A percentile compares a stretch with the other conserved stretches of the same genome.
phyloP scores from a whole-genome alignment of 139 green algal species.

The Tetradesmus obliquus region DNA sequence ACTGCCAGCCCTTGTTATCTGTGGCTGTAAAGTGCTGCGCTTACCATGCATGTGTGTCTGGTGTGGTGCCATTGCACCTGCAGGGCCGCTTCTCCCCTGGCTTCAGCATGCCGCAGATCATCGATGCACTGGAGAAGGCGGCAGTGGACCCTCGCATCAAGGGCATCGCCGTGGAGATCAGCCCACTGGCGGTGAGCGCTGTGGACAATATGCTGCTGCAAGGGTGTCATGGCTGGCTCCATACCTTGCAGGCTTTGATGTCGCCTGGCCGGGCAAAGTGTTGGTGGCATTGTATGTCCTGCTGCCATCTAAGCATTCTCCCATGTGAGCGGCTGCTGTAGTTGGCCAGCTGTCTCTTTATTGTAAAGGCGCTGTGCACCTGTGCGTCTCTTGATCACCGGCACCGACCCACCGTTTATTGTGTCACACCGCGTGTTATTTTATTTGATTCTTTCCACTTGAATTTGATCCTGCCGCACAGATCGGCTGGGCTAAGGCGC shows the following conservation, averaged over 20 bases:
- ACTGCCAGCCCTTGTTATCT: too few relatives aligned
- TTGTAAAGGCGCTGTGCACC: too few relatives aligned
- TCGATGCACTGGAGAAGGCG: slow-evolving; percentile 85
- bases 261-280: too few relatives aligned
- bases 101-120: slow-evolving; percentile 75
- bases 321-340: too few relatives aligned
- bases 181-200: slow-evolving; percentile 63
- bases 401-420: too few relatives aligned
- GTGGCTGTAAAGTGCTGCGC: too few relatives aligned
- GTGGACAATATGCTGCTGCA: background rate
- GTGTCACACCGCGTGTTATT: background rate
- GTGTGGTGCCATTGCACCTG: background rate
- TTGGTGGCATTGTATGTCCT: too few relatives aligned
- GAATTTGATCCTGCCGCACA: background rate
- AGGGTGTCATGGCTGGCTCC: background rate
- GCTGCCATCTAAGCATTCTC: too few relatives aligned
- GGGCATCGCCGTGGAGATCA: slow-evolving; percentile 90
- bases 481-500: slow-evolving; percentile 76
- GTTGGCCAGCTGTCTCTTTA: too few relatives aligned
- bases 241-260: background rate
- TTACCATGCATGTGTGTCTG: background rate
- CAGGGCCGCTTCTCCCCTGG: slow-evolving; percentile 42
- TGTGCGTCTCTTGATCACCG: too few relatives aligned
- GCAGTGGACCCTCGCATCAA: slow-evolving; percentile 87
- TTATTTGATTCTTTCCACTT: background rate